Evolutionary conservation across 768 basidiomycete genomes (phyloP), one percentile per base, ranked within the genome.

Genomic region (Leucocoprinus leucothites): DNA sequence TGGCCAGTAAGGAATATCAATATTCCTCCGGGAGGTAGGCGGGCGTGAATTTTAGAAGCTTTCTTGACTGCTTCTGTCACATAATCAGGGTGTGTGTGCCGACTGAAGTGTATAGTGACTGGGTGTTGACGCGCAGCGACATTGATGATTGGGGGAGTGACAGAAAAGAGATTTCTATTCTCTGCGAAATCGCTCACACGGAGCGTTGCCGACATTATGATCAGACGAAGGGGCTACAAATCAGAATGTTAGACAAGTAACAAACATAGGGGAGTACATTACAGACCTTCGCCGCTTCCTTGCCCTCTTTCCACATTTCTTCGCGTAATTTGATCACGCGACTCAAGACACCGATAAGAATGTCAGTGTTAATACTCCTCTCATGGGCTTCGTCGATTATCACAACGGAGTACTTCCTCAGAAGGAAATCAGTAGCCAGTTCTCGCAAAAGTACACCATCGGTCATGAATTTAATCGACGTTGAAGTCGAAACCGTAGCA

Each of bases 331-430:
- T 91, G 43, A 94, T 80, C 1, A 99, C 91, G 35, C 97, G 84
- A 64, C 94, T 96, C n/a, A 99, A 75, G 6, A 98, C 93, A 41
- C 97, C 97, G 56, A 99, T 93, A 38, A 98, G 76, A 48, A 99
- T 93, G 68, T 99, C 97, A 3, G 97, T 98, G 65, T 98, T 98
- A 78, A 98, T 91, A 64, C 94, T 97, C 57, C 97, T 76, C 71
- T 99, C 97, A 69, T 99, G 97, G 0, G 97, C 97, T 69, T 99
- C 97, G 59, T 99, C 97, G 54, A 99, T 91, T 57, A 98, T 87
- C 58, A 99, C 86, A 24, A 97, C 88, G 5, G 91, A 94, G 67
- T 99, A 99, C 68, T 87, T 91, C 42, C 75, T 82, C n/a, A 99
- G 77, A n/a, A 98, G 69, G 69, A 99, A 97, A 66, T 99, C 95